These are phyloP conservation scores for Inonotus obliquus DNA, from an alignment of 1,284 basidiomycete species.

Conservation along the genomic window DNA sequence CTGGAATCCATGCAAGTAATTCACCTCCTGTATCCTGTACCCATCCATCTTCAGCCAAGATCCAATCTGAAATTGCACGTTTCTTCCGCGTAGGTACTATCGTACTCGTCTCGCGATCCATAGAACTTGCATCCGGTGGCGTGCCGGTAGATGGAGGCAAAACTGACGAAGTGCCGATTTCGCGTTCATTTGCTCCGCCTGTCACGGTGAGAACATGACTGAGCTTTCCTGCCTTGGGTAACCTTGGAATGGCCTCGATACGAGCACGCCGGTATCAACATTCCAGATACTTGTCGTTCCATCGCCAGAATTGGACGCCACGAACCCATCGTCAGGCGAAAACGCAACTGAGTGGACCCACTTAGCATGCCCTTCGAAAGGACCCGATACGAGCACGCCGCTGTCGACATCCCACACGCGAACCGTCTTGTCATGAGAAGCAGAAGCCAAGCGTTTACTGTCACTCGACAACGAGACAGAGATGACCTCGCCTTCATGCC, in stretches of 20 bases:
- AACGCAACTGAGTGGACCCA: neutral
- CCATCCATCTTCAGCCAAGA: neutral
- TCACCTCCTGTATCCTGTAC: neutral
- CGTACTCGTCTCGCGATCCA: too few species aligned
- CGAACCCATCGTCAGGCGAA: neutral
- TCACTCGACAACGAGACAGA: neutral
- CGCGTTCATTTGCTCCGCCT: neutral
- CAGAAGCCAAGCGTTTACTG: neutral
- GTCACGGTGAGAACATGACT: neutral
- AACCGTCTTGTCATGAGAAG: neutral
- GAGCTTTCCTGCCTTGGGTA: neutral
- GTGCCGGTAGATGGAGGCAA: too few species aligned
- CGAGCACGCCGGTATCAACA: neutral
- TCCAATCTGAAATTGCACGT: neutral
- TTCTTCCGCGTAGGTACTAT: too few species aligned
- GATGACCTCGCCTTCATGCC: neutral
- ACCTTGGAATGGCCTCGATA: neutral
- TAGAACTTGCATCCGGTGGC: too few species aligned
- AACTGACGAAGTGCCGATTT: neutral
- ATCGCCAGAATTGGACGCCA: neutral
- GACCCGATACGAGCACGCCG: neutral
- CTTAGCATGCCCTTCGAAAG: neutral
- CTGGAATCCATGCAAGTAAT: conserved; percentile 1
- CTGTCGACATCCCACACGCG: neutral
- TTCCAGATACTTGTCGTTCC: neutral